These are phyloP conservation scores for Hirschioporus abietinus DNA, from an alignment of 768 basidiomycete species.

Conservation along the genomic window DNA sequence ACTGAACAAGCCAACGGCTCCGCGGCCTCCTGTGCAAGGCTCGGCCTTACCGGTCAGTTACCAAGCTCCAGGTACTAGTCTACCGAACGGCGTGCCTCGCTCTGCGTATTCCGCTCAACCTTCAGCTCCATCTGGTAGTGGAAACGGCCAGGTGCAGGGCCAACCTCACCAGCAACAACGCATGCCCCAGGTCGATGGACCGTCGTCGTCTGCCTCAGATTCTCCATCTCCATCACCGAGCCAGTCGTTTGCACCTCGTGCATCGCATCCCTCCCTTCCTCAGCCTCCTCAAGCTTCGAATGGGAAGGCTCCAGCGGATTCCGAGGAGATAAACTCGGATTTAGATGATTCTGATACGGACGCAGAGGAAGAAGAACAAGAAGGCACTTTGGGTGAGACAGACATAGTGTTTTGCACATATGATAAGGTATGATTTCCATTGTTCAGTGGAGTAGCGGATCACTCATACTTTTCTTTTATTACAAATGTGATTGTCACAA, in stretches of 20 bases:
- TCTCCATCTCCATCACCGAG: slow-evolving; percentile 65
- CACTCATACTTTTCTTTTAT: slow-evolving; percentile 9
- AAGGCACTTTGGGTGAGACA: slow-evolving; percentile 64
- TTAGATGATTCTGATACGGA: slow-evolving; percentile 93
- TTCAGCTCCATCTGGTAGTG: slow-evolving; percentile 8
- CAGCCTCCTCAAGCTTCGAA: slow-evolving; percentile 43
- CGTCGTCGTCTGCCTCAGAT: slow-evolving; percentile 61
- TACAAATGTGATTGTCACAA: neutral
- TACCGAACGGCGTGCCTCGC: slow-evolving; percentile 1
- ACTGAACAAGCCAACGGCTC: slow-evolving; percentile 30
- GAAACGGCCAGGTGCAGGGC: slow-evolving; percentile 16
- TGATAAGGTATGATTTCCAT: slow-evolving; percentile 66
- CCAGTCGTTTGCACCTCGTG: slow-evolving; percentile 57
- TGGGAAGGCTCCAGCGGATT: slow-evolving; percentile 40
- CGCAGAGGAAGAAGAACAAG: slow-evolving; percentile 77
- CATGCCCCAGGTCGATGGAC: slow-evolving; percentile 82
- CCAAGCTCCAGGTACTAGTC: neutral
- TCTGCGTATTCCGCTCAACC: slow-evolving; percentile 12
- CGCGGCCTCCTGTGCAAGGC: slow-evolving; percentile 11
- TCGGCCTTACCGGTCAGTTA: slow-evolving; percentile 3
- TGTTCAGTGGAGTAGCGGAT: slow-evolving; percentile 5
- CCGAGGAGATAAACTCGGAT: slow-evolving; percentile 94
- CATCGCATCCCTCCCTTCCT: slow-evolving; percentile 73
- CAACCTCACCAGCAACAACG: slow-evolving; percentile 14
- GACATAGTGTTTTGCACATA: slow-evolving; percentile 99